A percentile compares a stretch with the other conserved stretches of the same genome.
Evolutionary conservation across 495 filamentous ascomycete genomes (phyloP).

Genomic region (Penicillium lividum): DNA sequence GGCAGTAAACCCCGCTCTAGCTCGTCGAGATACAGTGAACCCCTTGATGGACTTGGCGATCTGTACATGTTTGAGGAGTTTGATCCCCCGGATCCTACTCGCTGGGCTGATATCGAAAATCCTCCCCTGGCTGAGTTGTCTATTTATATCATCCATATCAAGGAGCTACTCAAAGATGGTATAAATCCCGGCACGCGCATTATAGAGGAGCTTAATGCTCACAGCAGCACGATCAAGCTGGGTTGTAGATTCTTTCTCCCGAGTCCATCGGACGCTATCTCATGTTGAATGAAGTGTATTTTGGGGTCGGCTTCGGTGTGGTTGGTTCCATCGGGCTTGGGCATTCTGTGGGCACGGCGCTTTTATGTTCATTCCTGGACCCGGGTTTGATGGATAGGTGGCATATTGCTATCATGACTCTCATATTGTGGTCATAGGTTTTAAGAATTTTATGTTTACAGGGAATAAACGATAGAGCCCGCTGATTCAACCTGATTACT

Average conservation of each 20-base stretch:
- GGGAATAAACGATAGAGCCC: constrained; percentile 1
- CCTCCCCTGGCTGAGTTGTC: constrained; percentile 53
- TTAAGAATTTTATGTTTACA: not conserved
- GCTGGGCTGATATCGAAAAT: constrained; percentile 26
- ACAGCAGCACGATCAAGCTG: constrained; percentile 60
- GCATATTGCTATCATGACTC: not conserved
- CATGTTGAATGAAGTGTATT: constrained; percentile 25
- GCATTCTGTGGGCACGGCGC: not conserved
- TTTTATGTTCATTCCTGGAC: not conserved
- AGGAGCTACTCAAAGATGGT: constrained; percentile 70
- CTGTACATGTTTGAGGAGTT: constrained; percentile 15
- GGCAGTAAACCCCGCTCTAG: not conserved
- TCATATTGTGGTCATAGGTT: not conserved
- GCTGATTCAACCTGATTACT: not conserved
- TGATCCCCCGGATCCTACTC: constrained; percentile 14
- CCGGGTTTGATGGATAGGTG: not conserved
- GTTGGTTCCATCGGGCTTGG: not conserved
- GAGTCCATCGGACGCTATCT: constrained; percentile 51
- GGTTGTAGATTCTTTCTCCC: constrained; percentile 81
- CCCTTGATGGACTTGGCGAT: constrained; percentile 12
- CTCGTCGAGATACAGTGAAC: constrained; percentile 5
- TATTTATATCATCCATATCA: constrained; percentile 82
- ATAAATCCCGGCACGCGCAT: constrained; percentile 64
- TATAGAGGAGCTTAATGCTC: constrained; percentile 60
- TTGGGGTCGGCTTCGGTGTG: not conserved